Evolutionary conservation across 192 early-diverging fungal genomes (phyloP).

Genomic region (Mortierella alpina): DNA sequence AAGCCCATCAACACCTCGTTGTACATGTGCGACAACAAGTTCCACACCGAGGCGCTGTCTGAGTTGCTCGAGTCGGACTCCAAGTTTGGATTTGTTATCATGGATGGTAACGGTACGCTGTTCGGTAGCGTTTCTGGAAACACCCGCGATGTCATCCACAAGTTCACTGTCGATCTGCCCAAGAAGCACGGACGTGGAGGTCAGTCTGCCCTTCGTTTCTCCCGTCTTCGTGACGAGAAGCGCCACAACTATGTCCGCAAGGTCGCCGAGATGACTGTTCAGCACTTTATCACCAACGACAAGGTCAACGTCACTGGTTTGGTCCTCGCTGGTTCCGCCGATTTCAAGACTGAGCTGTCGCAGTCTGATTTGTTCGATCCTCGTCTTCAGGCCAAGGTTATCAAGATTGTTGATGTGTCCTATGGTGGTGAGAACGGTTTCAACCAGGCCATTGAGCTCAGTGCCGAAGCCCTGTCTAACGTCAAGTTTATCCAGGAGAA

Average conservation of each 20-base stretch:
- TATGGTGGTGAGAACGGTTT: conserved; percentile 99
- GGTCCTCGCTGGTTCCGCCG: conserved; percentile 97
- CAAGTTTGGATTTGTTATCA: conserved; percentile 98
- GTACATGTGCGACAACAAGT: conserved; percentile 99
- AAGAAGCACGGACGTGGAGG: conserved; percentile 99
- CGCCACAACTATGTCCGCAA: conserved; percentile 99
- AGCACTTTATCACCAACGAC: conserved; percentile 95
- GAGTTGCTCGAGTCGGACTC: conserved; percentile 95
- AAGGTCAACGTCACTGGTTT: conserved; percentile 89
- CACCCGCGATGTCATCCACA: conserved; percentile 93
- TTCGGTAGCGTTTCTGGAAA: conserved; percentile 96
- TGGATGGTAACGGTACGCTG: conserved; percentile 98
- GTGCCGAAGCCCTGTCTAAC: conserved; percentile 90
- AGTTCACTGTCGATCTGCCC: conserved; percentile 95
- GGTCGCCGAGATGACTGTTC: conserved; percentile 96
- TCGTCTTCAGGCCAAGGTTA: conserved; percentile 87
- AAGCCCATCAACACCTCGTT: conserved; percentile 99
- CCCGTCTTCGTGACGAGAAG: conserved; percentile 98
- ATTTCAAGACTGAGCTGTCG: conserved; percentile 97
- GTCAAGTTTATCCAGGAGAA: conserved; percentile 99
- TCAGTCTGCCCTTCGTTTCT: conserved; percentile 99
- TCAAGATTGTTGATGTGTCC: conserved; percentile 96
- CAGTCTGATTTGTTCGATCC: conserved; percentile 97
- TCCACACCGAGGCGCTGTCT: conserved; percentile 94
- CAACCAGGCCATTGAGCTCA: conserved; percentile 94